phyloP scores from a whole-genome alignment of 495 filamentous ascomycete species.

The Penicillium cataractarum region DNA sequence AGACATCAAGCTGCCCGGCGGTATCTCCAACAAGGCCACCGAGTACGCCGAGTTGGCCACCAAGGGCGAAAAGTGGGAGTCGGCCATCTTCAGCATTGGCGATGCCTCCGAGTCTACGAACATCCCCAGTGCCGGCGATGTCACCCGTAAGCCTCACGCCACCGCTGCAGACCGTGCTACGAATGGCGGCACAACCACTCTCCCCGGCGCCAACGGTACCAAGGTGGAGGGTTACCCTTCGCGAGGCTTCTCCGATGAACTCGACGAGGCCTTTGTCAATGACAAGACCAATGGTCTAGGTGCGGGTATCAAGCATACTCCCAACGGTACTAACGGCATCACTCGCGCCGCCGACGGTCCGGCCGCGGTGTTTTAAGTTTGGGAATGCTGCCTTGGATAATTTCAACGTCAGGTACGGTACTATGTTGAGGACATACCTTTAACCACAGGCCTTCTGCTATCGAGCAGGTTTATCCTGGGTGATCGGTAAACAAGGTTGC shows the following conservation, averaged over 20 bases:
- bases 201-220: constrained; percentile 18
- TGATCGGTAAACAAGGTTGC: neutral
- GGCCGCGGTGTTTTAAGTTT: constrained; percentile 26
- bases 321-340: constrained; percentile 22
- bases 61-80: constrained; percentile 94
- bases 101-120: constrained; percentile 69
- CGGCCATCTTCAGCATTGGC: constrained; percentile 89
- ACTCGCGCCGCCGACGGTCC: constrained; percentile 23
- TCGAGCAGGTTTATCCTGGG: neutral
- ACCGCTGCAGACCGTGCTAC: constrained; percentile 26
- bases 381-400: neutral
- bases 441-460: neutral
- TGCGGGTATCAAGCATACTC: constrained; percentile 23
- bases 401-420: neutral
- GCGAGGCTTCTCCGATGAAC: constrained; percentile 56
- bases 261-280: constrained; percentile 55
- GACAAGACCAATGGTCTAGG: constrained; percentile 25
- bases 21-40: constrained; percentile 91
- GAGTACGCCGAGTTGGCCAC: constrained; percentile 87
- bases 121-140: constrained; percentile 63
- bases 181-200: neutral
- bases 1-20: constrained; percentile 82
- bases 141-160: constrained; percentile 69
- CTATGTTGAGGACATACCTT: neutral
- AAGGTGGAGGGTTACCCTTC: constrained; percentile 33